A percentile compares a stretch with the other conserved stretches of the same genome.
Evolutionary conservation across 257 asterid species (phyloP).

Genomic region (Solanum boliviense): DNA sequence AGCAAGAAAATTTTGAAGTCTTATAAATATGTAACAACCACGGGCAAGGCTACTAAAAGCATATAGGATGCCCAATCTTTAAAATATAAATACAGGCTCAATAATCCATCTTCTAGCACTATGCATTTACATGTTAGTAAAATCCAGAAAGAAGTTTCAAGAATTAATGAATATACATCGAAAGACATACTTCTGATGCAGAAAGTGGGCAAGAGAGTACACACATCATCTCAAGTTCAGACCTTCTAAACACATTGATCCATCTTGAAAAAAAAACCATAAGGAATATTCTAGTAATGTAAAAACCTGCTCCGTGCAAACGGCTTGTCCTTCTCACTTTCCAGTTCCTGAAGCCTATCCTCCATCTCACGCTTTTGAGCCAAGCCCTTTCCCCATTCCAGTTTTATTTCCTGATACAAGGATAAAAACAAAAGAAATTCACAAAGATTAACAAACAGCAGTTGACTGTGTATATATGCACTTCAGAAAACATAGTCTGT

Average conservation of each 20-base stretch:
- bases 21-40: neutral
- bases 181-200: neutral
- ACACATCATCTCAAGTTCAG: neutral
- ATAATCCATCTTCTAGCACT: neutral
- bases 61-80: neutral
- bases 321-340: conserved; percentile 83
- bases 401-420: conserved; percentile 59
- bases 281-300: neutral
- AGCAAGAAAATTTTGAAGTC: neutral
- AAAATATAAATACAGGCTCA: neutral
- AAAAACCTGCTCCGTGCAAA: conserved; percentile 82
- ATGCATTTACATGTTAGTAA: neutral
- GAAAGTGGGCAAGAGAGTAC: neutral
- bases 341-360: conserved; percentile 56
- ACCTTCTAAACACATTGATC: neutral
- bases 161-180: neutral
- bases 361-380: conserved; percentile 92
- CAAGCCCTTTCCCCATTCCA: conserved; percentile 95
- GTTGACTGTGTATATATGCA: neutral
- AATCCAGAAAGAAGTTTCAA: neutral
- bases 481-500: neutral
- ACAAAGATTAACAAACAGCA: neutral
- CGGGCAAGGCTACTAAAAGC: neutral
- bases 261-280: neutral
- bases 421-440: neutral